Evolutionary conservation across 495 filamentous ascomycete species (phyloP).

Genomic region (Margaritispora aquatica): DNA sequence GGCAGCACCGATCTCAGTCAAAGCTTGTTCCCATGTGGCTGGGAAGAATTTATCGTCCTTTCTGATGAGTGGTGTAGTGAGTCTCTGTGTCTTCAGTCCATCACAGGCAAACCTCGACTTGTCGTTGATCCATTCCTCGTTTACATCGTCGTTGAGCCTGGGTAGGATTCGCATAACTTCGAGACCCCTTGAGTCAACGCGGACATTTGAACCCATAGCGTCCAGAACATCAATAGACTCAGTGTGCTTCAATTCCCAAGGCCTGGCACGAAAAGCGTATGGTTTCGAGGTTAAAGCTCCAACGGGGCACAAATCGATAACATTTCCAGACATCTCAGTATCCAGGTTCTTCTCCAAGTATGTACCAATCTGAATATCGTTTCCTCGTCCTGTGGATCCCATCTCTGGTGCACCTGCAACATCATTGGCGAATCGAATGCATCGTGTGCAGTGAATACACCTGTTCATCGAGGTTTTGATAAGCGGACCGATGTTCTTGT

Average conservation of each 20-base stretch:
- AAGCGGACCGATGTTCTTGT: conserved; percentile 98
- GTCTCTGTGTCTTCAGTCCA: conserved; percentile 88
- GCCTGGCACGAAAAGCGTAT: conserved; percentile 92
- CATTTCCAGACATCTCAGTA: conserved; percentile 91
- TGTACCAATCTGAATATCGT: conserved; percentile 95
- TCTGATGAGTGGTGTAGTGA: conserved; percentile 88
- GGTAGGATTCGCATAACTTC: conserved; percentile 94
- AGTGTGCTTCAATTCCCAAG: conserved; percentile 90
- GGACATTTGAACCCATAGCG: conserved; percentile 87
- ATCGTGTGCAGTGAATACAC: conserved; percentile 98
- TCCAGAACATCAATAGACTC: conserved; percentile 95
- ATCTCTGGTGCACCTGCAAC: conserved; percentile 92
- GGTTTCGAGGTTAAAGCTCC: conserved; percentile 95
- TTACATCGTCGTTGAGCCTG: conserved; percentile 92
- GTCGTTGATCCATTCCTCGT: conserved; percentile 99
- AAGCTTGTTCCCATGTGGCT: conserved; percentile 87
- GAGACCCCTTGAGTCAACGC: conserved; percentile 86
- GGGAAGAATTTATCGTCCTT: conserved; percentile 83
- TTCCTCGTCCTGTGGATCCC: conserved; percentile 89
- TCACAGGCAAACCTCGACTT: conserved; percentile 96
- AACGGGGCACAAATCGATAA: conserved; percentile 97
- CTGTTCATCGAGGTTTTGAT: conserved; percentile 99
- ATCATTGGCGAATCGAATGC: conserved; percentile 96
- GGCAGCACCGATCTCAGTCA: conserved; percentile 75
- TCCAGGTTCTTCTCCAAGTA: conserved; percentile 90